Base-by-base conservation (phyloP, 345 rosid genomes). In the Salix suchowensis region DNA sequence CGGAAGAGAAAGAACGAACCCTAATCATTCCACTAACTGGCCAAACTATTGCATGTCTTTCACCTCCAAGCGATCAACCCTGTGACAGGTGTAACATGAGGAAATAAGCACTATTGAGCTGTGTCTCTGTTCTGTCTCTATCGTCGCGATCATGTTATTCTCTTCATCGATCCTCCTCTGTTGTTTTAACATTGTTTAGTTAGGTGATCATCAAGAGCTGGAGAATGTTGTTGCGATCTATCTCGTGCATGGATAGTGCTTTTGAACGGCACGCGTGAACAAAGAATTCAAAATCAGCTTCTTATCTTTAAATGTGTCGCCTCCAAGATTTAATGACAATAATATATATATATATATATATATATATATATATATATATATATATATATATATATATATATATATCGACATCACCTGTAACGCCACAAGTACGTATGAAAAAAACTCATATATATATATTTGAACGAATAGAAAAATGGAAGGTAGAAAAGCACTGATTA, bases 181-280 rank as follows among this genome's bases (percentile, higher is more conserved):
- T 40, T 40, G 9, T 4, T 46, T 46, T 46, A 46, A 13, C 50
- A 46, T 11, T 46, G 50, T 13, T 11, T 58, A 36, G 30, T 19
- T 54, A 50, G 58, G 23, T 60, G 32, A 9, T 70, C 73, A 50
- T 26, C 39, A 4, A 46, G 62, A 28, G 54, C 52, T 14, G 7
- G 32, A 23, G 14, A 8, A 1, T 65, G 36, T 76, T 74, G 77
- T 40, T 74, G 87, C 77, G 77, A n/a, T 82, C 72, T 77, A 77
- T 79, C 79, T 71, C 64, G 4, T 44, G 50, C 67, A 13, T 37
- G 50, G 4, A 4, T 11, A 8, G 44, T 12, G 60, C 81, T 81
- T 81, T 77, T 75, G 74, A 82, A 64, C 18, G 74, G 68, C 83
- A 69, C 82, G 85, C 83, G 79, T 82, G 79, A 68, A 23, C 32